These are phyloP conservation scores for Sanguinoderma infundibulare DNA, from an alignment of 1,284 basidiomycete species.

Conservation along the genomic window DNA sequence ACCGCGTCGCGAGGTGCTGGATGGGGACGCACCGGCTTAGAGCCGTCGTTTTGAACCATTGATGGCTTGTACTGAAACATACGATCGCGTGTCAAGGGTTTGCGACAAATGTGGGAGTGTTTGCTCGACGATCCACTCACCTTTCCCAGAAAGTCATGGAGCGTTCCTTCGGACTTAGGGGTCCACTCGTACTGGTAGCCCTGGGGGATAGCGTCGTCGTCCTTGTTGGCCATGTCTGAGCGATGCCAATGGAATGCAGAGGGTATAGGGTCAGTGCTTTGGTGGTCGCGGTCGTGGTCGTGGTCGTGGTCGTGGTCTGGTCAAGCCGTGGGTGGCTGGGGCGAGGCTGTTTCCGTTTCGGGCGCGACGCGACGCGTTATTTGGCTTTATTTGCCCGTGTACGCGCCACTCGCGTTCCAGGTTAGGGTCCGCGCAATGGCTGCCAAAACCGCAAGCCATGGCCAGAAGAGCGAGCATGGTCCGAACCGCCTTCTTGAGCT, in stretches of 20 bases:
- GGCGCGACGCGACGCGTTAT: conserved; percentile 21
- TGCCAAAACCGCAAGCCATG: too few species aligned
- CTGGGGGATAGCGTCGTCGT: conserved; percentile 30
- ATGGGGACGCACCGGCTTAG: conserved; percentile 55
- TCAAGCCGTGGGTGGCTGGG: too few species aligned
- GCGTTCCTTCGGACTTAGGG: conserved; percentile 39
- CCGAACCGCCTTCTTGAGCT: not conserved
- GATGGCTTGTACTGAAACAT: conserved; percentile 64
- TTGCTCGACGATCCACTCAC: conserved; percentile 33
- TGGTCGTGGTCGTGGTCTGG: too few species aligned
- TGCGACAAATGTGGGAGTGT: not conserved
- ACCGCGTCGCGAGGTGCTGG: not conserved
- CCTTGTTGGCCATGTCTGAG: conserved; percentile 4
- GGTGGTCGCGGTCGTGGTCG: too few species aligned
- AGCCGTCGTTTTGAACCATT: conserved; percentile 76
- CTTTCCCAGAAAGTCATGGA: conserved; percentile 54
- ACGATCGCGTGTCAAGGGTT: not conserved
- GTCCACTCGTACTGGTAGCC: conserved; percentile 52
- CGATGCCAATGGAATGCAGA: not conserved
- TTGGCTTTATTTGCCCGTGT: conserved; percentile 19
- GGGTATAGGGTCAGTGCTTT: not conserved
- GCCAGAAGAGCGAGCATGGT: too few species aligned
- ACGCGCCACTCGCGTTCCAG: conserved; percentile 14
- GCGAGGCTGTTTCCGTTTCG: too few species aligned
- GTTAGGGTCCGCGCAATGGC: not conserved